Conservation (phyloP, 2,329 filamentous ascomycete species). For the Penicillium vulpinum region DNA sequence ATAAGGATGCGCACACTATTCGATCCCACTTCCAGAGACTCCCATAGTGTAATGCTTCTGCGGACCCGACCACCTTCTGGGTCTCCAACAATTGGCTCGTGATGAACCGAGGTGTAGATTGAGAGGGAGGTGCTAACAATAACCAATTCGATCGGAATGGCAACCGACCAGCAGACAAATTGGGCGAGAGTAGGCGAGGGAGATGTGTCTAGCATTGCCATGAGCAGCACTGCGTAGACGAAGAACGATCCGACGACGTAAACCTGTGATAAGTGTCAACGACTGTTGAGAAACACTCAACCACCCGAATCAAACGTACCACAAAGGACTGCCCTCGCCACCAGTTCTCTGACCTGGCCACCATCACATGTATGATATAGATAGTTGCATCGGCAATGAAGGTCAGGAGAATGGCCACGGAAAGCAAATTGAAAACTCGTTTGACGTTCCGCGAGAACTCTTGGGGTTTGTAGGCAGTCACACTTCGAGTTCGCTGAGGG, state of each 20-base stretch:
- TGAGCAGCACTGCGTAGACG: slow-evolving; percentile 79
- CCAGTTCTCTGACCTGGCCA: slow-evolving; percentile 65
- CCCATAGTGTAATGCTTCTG: slow-evolving; percentile 44
- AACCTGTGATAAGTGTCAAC: slow-evolving; percentile 57
- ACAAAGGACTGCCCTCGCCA: slow-evolving; percentile 79
- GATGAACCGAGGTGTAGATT: slow-evolving; percentile 68
- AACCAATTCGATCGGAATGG: slow-evolving; percentile 69
- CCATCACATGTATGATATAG: slow-evolving; percentile 72
- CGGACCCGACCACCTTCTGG: slow-evolving; percentile 45
- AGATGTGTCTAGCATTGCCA: slow-evolving; percentile 81
- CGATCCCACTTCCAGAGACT: slow-evolving; percentile 50
- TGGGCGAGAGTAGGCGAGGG: slow-evolving; percentile 80
- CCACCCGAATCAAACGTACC: slow-evolving; percentile 53
- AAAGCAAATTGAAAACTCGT: slow-evolving; percentile 72
- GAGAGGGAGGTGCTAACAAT: slow-evolving; percentile 69
- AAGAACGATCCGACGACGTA: slow-evolving; percentile 84
- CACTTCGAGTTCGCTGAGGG: slow-evolving; percentile 62
- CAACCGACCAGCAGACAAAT: slow-evolving; percentile 74
- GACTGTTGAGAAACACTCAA: neutral
- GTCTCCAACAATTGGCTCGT: slow-evolving; percentile 58
- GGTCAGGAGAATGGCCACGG: slow-evolving; percentile 68
- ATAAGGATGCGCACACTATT: slow-evolving; percentile 69
- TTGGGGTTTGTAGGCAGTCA: slow-evolving; percentile 50
- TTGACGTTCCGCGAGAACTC: slow-evolving; percentile 68
- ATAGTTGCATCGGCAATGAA: slow-evolving; percentile 74